Base-by-base conservation (phyloP, 805 yeast genomes). In the Saccharomyces mikatae region DNA sequence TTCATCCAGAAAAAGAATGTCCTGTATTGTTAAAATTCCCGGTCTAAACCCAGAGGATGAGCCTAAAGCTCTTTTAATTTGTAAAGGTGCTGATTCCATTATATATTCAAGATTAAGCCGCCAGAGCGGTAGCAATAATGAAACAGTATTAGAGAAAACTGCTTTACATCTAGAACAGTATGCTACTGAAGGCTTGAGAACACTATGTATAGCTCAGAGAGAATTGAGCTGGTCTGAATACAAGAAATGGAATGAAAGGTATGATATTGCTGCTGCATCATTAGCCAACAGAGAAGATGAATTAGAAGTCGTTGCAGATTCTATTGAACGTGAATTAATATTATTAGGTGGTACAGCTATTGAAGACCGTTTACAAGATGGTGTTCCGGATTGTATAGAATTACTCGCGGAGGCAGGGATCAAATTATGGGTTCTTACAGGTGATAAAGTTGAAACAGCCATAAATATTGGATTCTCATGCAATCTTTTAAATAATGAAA, bases 381-480 rank as follows among this genome's bases (percentile, higher is more conserved):
- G 94, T 72, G 95, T 87, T 53, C 92, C 94, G 2, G 94, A 86
- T 61, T 80, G 92, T 14, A 87, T 87, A 64, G 80, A 83, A 6
- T 66, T 82, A 5, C 73, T 87, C 54, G 86, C 80, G 14, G 75
- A 81, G 58, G 94, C 94, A 6, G 94, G 95, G 67, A 84, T 87
- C 54, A 87, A 87, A 68, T 72, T 87, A 52, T 87, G 95, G 95
- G 94, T 87, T 49, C 74, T 87, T 50, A 87, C 95, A 2, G 95
- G 95, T 72, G 95, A 87, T 69, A 87, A 86, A 69, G 88, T 87
- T n/a, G 95, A 87, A 70, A 87, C 95, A 31, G 95, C 94, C 11
- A 87, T 87, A 61, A 87, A 87, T 63, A 87, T 87, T 74, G 95
- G 94, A 3, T 87, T 87, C 65, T 85, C 91, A 1, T 87, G 95